Conservation (phyloP, 2,329 filamentous ascomycete species). For the Leptodontidium sp. region DNA sequence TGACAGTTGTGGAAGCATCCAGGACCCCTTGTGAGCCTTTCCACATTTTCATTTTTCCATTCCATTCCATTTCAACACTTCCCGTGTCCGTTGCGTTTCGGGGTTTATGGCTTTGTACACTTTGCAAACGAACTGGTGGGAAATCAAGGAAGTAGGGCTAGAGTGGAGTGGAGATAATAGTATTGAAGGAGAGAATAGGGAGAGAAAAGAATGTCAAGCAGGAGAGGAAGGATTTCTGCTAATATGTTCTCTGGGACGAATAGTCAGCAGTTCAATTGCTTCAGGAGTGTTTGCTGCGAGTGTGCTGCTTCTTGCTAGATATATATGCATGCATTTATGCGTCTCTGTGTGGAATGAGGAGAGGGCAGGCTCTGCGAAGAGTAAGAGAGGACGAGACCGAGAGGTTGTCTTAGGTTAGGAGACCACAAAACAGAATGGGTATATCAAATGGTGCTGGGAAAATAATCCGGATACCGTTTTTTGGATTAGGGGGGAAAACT, state of each 20-base stretch:
- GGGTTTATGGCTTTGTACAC: too few species aligned
- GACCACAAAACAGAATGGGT: too few species aligned
- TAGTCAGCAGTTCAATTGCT: conserved; percentile 12
- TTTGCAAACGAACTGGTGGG: too few species aligned
- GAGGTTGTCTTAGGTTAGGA: too few species aligned
- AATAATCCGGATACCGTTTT: too few species aligned
- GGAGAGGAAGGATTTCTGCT: background rate
- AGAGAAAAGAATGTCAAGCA: background rate
- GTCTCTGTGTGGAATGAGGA: too few species aligned
- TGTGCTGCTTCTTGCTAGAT: background rate
- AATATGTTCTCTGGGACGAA: background rate
- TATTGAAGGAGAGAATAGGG: background rate
- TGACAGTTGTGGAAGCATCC: conserved; percentile 4
- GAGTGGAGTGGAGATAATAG: background rate
- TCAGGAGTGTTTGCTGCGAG: conserved; percentile 19
- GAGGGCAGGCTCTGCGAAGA: background rate
- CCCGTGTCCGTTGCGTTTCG: too few species aligned
- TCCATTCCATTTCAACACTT: background rate
- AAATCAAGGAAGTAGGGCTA: too few species aligned
- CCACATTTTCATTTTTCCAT: background rate
- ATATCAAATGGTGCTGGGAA: too few species aligned
- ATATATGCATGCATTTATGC: background rate
- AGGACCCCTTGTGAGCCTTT: conserved; percentile 15
- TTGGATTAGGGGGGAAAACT: too few species aligned
- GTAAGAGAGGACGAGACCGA: background rate